A percentile compares a stretch with the other conserved stretches of the same genome.
These are phyloP conservation scores for Castanospermum australe DNA, from an alignment of 306 rosid genomes.

Conservation along the genomic window DNA sequence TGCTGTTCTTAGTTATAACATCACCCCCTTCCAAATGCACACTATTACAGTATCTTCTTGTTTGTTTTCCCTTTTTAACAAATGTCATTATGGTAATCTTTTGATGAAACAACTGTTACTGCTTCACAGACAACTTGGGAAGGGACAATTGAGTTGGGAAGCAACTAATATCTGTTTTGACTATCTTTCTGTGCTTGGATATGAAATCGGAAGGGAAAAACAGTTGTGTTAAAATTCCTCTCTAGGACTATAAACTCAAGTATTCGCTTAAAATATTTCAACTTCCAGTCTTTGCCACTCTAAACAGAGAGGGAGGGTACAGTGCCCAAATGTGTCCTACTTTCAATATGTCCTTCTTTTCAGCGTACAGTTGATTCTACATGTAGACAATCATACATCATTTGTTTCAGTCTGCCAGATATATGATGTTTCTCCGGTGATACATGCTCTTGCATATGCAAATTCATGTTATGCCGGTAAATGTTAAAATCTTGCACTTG, in stretches of 20 bases:
- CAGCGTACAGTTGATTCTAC: slow-evolving; percentile 3
- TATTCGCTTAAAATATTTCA: background rate
- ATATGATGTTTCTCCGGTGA: background rate
- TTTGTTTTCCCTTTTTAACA: background rate
- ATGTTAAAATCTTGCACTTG: slow-evolving; percentile 23
- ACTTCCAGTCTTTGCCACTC: background rate
- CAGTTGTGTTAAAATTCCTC: background rate
- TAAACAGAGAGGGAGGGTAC: background rate
- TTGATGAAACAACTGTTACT: slow-evolving; percentile 3
- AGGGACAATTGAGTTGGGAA: background rate
- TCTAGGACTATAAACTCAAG: background rate
- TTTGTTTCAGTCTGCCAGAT: background rate
- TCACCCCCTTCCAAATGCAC: no score
- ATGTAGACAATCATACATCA: background rate
- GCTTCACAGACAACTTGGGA: background rate
- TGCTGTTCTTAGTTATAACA: no score
- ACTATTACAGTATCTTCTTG: background rate
- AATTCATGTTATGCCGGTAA: background rate
- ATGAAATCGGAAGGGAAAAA: background rate
- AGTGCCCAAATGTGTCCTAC: no score
- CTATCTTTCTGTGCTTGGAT: background rate
- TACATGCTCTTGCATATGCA: slow-evolving; percentile 18
- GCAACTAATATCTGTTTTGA: background rate
- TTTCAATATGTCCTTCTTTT: no score
- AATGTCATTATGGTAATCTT: background rate